Conservation (phyloP, 345 rosid genomes). For the Eucalyptus tenuipes region DNA sequence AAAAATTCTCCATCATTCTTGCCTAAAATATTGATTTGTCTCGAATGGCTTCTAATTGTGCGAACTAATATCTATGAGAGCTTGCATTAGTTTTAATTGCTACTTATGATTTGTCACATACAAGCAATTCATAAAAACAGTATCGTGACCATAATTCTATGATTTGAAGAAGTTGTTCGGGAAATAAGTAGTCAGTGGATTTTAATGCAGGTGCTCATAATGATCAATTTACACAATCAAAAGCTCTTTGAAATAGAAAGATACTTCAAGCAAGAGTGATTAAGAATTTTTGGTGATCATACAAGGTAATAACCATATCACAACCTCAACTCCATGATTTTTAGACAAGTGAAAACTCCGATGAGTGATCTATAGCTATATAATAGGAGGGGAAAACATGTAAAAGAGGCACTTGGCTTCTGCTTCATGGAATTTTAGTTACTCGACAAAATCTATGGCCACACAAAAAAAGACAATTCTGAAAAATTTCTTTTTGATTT, state of each 20-base stretch:
- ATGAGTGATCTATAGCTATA: neutral
- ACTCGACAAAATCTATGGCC: neutral
- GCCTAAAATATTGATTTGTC: constrained; percentile 74
- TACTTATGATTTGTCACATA: neutral
- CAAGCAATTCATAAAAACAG: neutral
- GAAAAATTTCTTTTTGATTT: neutral
- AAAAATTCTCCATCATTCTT: constrained; percentile 48
- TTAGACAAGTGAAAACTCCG: neutral
- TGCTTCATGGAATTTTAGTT: neutral
- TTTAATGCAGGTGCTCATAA: neutral
- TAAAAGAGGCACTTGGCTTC: neutral
- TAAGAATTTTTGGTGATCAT: neutral
- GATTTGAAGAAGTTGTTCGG: neutral
- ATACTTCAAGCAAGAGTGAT: neutral
- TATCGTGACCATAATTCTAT: neutral
- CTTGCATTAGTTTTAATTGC: constrained; percentile 12
- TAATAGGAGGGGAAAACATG: neutral
- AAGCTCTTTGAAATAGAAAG: neutral
- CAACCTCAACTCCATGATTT: neutral
- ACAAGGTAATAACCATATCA: neutral
- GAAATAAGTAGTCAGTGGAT: neutral
- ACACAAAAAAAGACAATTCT: neutral
- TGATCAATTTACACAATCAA: neutral
- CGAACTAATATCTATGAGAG: constrained; percentile 20
- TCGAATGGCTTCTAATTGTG: constrained; percentile 14